Conservation (phyloP, 345 rosid species). For the Syzygium grande region DNA sequence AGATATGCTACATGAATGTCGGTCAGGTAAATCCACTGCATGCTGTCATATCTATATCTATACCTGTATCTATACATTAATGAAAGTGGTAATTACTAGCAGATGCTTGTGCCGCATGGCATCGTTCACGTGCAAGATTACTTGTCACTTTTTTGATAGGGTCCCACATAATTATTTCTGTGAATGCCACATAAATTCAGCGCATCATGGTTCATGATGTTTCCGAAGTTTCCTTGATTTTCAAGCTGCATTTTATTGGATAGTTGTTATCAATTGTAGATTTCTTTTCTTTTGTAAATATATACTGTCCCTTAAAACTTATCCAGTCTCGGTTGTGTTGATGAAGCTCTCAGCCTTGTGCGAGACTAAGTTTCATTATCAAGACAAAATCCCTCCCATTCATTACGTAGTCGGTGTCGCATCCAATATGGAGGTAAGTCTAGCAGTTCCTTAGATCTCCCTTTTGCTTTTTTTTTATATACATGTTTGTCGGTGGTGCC, state of each 20-base stretch:
- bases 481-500: background rate
- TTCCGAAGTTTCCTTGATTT: background rate
- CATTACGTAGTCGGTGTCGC: slow-evolving; percentile 44
- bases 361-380: slow-evolving; percentile 80
- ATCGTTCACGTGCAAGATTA: background rate
- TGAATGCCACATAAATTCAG: background rate
- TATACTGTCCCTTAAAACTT: slow-evolving; percentile 1
- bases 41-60: background rate
- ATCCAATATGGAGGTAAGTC: slow-evolving; percentile 57
- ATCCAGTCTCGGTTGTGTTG: slow-evolving; percentile 12
- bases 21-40: background rate
- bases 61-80: background rate
- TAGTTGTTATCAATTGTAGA: background rate
- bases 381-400: slow-evolving; percentile 64
- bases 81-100: background rate
- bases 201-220: background rate
- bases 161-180: background rate
- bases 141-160: background rate
- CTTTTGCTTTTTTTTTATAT: background rate
- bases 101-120: background rate
- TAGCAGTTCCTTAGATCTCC: background rate
- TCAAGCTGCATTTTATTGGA: background rate
- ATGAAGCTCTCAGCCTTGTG: slow-evolving; percentile 83
- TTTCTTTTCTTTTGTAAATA: background rate
- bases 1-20: background rate